These are phyloP conservation scores for Yamadazyma jaroonii DNA, from an alignment of 1,139 yeast species.

Conservation along the genomic window DNA sequence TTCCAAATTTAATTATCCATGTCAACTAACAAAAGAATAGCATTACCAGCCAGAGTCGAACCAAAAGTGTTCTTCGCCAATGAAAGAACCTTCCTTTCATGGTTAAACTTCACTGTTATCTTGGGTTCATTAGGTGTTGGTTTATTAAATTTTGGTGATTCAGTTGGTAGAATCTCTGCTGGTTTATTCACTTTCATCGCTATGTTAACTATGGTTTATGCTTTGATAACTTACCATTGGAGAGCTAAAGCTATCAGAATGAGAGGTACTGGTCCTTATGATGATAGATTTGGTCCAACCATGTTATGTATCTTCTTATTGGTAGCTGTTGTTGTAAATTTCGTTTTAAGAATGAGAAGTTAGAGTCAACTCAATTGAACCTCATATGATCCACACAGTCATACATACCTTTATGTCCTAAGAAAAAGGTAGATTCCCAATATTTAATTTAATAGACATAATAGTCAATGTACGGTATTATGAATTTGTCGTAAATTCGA, in stretches of 20 bases:
- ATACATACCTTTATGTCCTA: too few relatives aligned
- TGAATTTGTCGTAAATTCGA: too few relatives aligned
- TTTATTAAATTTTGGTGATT: slow-evolving; percentile 91
- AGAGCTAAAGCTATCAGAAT: slow-evolving; percentile 97
- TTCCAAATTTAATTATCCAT: slow-evolving; percentile 2
- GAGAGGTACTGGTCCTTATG: slow-evolving; percentile 97
- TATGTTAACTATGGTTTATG: slow-evolving; percentile 96
- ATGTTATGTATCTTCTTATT: slow-evolving; percentile 91
- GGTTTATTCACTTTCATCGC: slow-evolving; percentile 91
- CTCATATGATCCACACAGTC: too few relatives aligned
- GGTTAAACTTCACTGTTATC: slow-evolving; percentile 97
- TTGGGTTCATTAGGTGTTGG: slow-evolving; percentile 97
- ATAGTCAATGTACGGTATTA: too few relatives aligned
- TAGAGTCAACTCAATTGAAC: too few relatives aligned
- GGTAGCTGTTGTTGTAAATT: slow-evolving; percentile 90
- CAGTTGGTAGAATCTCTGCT: slow-evolving; percentile 88
- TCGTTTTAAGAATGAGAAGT: slow-evolving; percentile 72
- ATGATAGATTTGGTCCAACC: slow-evolving; percentile 98
- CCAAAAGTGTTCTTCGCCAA: slow-evolving; percentile 98
- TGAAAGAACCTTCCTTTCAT: slow-evolving; percentile 95
- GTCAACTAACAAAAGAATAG: slow-evolving; percentile 69
- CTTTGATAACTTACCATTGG: slow-evolving; percentile 96
- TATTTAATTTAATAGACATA: too few relatives aligned
- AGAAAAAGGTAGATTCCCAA: too few relatives aligned
- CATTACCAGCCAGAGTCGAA: slow-evolving; percentile 96